A percentile compares a stretch with the other conserved stretches of the same genome.
phyloP scores from a whole-genome alignment of 345 rosid genomes.

The Gossypium bickii region DNA sequence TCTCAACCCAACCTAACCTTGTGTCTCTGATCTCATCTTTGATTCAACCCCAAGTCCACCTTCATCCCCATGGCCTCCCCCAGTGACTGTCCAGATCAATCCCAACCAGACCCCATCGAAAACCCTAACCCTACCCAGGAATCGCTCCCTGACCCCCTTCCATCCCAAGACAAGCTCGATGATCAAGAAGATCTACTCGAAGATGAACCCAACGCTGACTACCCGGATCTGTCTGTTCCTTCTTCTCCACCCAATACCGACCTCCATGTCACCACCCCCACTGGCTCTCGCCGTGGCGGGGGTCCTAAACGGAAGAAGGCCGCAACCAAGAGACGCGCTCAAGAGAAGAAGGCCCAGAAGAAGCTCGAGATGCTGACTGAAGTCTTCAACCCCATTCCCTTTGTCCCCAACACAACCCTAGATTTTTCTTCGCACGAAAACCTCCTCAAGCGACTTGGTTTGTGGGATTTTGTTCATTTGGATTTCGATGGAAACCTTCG shows the following conservation, averaged over 20 bases:
- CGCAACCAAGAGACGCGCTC: conserved; percentile 28
- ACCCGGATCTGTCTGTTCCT: conserved; percentile 21
- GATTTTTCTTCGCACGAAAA: conserved; percentile 57
- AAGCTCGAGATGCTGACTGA: conserved; percentile 47
- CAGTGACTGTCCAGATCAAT: neutral
- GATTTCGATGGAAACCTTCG: conserved; percentile 54
- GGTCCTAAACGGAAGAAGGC: conserved; percentile 38
- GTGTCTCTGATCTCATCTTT: no score
- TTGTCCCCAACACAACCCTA: conserved; percentile 47
- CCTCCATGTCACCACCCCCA: conserved; percentile 14
- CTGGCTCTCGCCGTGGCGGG: conserved; percentile 39
- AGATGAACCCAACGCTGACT: conserved; percentile 18
- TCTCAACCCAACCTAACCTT: no score
- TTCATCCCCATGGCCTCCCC: neutral
- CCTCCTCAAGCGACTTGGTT: conserved; percentile 54
- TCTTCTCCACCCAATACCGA: conserved; percentile 23
- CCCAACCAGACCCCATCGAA: neutral
- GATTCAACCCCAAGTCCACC: neutral
- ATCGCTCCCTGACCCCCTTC: conserved; percentile 21
- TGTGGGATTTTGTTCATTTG: conserved; percentile 83
- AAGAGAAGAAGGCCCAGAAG: conserved; percentile 36
- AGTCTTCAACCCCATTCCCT: conserved; percentile 58
- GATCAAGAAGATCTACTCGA: conserved; percentile 19
- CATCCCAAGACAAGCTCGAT: conserved; percentile 4
- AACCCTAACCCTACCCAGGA: neutral